A percentile compares a stretch with the other conserved stretches of the same genome.
Conservation (phyloP, 73 alveolate genomes). For the Symbiodinium pilosum region DNA sequence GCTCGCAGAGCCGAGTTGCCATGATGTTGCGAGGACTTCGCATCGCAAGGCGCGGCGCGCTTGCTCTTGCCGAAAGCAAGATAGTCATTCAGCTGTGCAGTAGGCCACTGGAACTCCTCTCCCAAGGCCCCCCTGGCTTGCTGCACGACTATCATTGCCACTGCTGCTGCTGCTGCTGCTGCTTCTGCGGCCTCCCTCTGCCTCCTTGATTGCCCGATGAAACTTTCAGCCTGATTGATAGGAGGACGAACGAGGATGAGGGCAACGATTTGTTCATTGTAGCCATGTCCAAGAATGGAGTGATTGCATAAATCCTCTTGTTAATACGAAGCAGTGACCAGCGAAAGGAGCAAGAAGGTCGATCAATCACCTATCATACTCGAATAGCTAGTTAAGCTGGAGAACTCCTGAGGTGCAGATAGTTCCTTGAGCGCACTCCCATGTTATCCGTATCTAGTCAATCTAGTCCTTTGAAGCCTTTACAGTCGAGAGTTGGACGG, state of each 20-base stretch:
- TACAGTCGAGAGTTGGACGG: background rate
- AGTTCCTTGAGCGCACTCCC: background rate
- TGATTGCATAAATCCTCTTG: background rate
- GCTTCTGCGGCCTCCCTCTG: background rate
- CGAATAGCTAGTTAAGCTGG: no score
- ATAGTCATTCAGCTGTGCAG: background rate
- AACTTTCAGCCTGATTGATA: background rate
- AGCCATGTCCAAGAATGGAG: background rate
- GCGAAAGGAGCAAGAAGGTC: no score
- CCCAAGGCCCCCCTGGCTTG: no score
- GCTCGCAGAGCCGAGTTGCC: conserved; percentile 17
- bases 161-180: background rate
- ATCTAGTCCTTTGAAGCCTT: background rate
- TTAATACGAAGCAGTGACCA: background rate
- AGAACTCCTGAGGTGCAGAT: no score
- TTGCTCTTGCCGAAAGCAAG: background rate
- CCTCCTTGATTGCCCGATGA: background rate
- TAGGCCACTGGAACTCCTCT: background rate
- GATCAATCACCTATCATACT: no score
- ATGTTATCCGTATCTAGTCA: no score
- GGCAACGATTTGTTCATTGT: background rate
- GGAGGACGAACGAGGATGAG: background rate
- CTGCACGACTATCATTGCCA: no score
- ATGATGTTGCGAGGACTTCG: conserved; percentile 50
- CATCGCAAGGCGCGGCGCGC: conserved; percentile 29